Conservation (phyloP, 2,329 filamentous ascomycete species). For the Trichoderma polysporum region DNA sequence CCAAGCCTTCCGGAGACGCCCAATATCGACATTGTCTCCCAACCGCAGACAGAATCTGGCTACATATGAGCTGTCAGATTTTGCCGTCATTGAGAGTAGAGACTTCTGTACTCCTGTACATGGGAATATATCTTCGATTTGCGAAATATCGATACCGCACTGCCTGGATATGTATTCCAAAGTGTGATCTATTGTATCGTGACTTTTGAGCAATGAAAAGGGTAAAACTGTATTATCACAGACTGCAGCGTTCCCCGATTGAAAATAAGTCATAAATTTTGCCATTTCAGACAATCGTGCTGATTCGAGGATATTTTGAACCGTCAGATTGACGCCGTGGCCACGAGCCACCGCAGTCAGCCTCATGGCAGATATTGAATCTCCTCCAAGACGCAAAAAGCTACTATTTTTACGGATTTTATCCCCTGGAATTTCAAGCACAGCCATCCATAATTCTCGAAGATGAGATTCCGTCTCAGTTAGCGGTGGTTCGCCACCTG, state of each 20-base stretch:
- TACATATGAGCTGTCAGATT: not conserved
- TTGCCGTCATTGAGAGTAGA: slow-evolving; percentile 13
- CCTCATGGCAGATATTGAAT: slow-evolving; percentile 12
- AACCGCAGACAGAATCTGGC: not conserved
- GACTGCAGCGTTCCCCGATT: not conserved
- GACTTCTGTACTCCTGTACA: slow-evolving; percentile 10
- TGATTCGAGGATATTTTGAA: not conserved
- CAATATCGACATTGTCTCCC: not conserved
- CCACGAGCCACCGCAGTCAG: not conserved
- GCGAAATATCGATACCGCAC: not conserved
- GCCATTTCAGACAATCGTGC: slow-evolving; percentile 5
- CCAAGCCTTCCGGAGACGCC: slow-evolving; percentile 11
- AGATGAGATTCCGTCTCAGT: not conserved
- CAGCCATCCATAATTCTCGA: not conserved
- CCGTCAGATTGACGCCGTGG: not conserved
- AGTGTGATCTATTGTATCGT: not conserved
- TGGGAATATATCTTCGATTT: slow-evolving; percentile 14
- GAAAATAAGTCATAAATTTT: not conserved
- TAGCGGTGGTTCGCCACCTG: not conserved
- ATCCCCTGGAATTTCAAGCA: not conserved
- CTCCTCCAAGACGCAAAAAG: slow-evolving; percentile 7
- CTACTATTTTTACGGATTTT: not conserved
- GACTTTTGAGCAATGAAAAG: not conserved
- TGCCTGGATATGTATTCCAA: not conserved
- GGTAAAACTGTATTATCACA: not conserved